Percentiles rank a stretch among this genome's conserved stretches.
Evolutionary conservation across 495 filamentous ascomycete genomes (phyloP).

Genomic region (Aspergillus nanangensis): DNA sequence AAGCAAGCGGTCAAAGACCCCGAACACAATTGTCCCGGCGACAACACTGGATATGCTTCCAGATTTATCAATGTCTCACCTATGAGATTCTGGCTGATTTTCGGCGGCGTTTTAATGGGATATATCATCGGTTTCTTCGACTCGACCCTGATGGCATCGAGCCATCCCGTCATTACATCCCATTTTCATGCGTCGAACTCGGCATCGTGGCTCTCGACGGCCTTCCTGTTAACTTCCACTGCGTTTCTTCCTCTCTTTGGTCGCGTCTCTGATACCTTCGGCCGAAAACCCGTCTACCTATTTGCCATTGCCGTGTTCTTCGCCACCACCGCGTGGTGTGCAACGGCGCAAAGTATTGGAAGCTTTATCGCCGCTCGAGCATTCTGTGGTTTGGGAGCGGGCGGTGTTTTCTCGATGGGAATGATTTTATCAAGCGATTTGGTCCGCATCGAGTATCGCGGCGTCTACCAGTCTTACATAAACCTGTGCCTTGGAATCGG

Average conservation of each 20-base stretch:
- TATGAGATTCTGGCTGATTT: constrained; percentile 49
- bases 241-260: constrained; percentile 71
- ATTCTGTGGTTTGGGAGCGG: constrained; percentile 69
- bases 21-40: constrained; percentile 2
- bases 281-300: constrained; percentile 66
- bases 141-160: constrained; percentile 75
- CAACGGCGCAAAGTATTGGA: constrained; percentile 61
- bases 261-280: constrained; percentile 66
- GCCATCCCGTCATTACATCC: constrained; percentile 76
- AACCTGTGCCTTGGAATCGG: constrained; percentile 64
- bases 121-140: constrained; percentile 63
- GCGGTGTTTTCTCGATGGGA: constrained; percentile 67
- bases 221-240: constrained; percentile 73
- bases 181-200: constrained; percentile 70
- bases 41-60: constrained; percentile 22
- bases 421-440: constrained; percentile 72
- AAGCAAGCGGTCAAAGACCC: constrained; percentile 8
- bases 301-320: constrained; percentile 60
- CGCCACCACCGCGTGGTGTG: constrained; percentile 67
- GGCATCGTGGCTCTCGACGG: constrained; percentile 77
- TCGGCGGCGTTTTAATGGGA: constrained; percentile 41
- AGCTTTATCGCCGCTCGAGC: constrained; percentile 71
- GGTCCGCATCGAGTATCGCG: constrained; percentile 70
- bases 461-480: constrained; percentile 71
- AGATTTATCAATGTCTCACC: constrained; percentile 45